phyloP scores from a whole-genome alignment of 495 filamentous ascomycete genomes.

The Penicillium coffeae region DNA sequence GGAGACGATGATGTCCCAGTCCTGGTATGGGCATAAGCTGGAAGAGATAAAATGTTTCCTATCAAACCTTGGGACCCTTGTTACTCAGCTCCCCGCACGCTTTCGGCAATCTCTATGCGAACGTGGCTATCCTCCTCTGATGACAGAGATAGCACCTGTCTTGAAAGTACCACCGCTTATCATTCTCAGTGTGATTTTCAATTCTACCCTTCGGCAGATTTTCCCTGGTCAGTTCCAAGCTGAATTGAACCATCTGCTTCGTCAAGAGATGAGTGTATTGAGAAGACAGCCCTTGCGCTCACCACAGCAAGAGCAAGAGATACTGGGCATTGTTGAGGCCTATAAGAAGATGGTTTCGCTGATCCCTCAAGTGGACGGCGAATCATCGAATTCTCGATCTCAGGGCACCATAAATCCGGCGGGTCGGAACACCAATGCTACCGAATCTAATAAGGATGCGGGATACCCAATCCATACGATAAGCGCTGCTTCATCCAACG shows the following conservation, averaged over 20 bases:
- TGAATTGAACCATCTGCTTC: neutral
- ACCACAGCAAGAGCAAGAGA: neutral
- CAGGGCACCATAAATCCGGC: no score
- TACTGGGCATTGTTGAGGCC: neutral
- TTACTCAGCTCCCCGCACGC: slow-evolving; percentile 22
- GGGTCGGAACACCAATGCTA: no score
- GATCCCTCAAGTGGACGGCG: no score
- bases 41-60: neutral
- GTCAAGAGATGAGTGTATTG: neutral
- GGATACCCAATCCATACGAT: no score
- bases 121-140: slow-evolving; percentile 53
- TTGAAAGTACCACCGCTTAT: slow-evolving; percentile 53
- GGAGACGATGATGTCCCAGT: neutral
- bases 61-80: slow-evolving; percentile 27
- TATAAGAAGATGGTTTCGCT: neutral
- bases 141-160: slow-evolving; percentile 51
- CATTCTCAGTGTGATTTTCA: slow-evolving; percentile 58
- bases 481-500: no score
- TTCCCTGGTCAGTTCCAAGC: slow-evolving; percentile 6
- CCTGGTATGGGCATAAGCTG: slow-evolving; percentile 4
- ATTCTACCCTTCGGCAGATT: slow-evolving; percentile 41
- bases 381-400: no score
- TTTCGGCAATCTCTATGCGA: slow-evolving; percentile 29
- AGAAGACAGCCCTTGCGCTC: neutral
- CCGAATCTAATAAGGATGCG: no score